Evolutionary conservation across 2,329 filamentous ascomycete species (phyloP).

Genomic region (Aspergillus neotritici): DNA sequence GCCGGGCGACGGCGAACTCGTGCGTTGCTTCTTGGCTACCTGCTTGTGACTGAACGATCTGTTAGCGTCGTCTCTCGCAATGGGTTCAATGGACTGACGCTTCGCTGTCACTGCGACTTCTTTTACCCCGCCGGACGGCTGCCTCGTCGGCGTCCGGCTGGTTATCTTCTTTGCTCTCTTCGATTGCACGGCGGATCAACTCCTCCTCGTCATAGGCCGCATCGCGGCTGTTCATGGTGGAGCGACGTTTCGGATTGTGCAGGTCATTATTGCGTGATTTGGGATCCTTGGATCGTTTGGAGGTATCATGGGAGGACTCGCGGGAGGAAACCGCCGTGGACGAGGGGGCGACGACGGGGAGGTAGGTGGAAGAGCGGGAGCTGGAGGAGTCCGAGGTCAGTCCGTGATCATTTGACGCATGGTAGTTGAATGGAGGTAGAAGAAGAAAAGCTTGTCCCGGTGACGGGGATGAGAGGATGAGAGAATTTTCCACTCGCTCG

Average conservation of each 20-base stretch:
- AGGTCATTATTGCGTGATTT: conserved; percentile 48
- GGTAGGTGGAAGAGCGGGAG: conserved; percentile 58
- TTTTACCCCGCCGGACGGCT: conserved; percentile 64
- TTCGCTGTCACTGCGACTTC: conserved; percentile 85
- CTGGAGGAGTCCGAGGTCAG: conserved; percentile 35
- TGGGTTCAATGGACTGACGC: conserved; percentile 59
- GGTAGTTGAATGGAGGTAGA: too few relatives aligned
- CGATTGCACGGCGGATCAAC: conserved; percentile 78
- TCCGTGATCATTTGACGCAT: too few relatives aligned
- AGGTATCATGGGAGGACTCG: conserved; percentile 37
- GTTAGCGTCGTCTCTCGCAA: too few relatives aligned
- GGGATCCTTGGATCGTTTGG: conserved; percentile 36
- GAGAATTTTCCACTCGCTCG: too few relatives aligned
- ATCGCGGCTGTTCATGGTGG: conserved; percentile 94
- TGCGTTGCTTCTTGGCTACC: conserved; percentile 54
- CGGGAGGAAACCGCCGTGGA: conserved; percentile 41
- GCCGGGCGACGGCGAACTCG: conserved; percentile 66
- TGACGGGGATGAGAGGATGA: too few relatives aligned
- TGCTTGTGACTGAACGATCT: too few relatives aligned
- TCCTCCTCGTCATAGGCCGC: conserved; percentile 95
- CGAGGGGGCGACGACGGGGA: conserved; percentile 51
- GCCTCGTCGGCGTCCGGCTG: conserved; percentile 50
- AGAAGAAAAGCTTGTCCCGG: background rate
- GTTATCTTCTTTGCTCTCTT: conserved; percentile 85
- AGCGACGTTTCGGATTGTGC: conserved; percentile 72